Base-by-base conservation (phyloP, 768 basidiomycete species). In the Lactarius psammicola region DNA sequence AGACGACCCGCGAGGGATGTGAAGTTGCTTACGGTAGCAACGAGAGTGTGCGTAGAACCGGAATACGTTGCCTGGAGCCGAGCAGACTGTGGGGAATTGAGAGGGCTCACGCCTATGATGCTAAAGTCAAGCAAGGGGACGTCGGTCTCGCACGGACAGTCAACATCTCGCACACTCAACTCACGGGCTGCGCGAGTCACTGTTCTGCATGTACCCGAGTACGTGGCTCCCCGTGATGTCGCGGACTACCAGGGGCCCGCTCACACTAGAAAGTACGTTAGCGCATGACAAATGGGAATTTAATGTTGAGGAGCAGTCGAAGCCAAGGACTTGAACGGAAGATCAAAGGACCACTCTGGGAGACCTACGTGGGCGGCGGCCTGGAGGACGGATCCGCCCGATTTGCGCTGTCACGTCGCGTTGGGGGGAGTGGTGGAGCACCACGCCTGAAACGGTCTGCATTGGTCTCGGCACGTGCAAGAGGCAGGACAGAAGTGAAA, bases 381-480 rank as follows among this genome's bases (percentile, higher is more conserved):
- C 20, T 11, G 17, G 33, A 0, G n/a, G 62, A 64, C 4, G 63
- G 28, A 30, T 38, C 30, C 1, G 31, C 10, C 5, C 40, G 59
- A 33, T 46, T 60, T 1, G 59, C 59, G 17, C 30, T 30, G 7
- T 60, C 59, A 0, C 64, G 58, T 2, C 64, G 59, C 0, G 31
- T 44, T 2, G 64, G 64, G 4, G 58, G 64, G 9, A 65, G 40
- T 8, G 53, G 58, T 9, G 64, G 64, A 23, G 38, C 58, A 4
- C 64, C 64, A 20, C 64, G 58, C 64, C 20, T 42, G 31, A 65
- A n/a, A 36, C 59, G 64, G 7, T 65, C 53, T 1, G 57, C 63
- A 42, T 64, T 64, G 28, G 63, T 64, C n/a, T 59, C 57, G 4
- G 36, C 36, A 10, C 57, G 63, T 2, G 38, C 57, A 17, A 23